phyloP scores from a whole-genome alignment of 129 eudicot species.

The Smallanthus sonchifolius region DNA sequence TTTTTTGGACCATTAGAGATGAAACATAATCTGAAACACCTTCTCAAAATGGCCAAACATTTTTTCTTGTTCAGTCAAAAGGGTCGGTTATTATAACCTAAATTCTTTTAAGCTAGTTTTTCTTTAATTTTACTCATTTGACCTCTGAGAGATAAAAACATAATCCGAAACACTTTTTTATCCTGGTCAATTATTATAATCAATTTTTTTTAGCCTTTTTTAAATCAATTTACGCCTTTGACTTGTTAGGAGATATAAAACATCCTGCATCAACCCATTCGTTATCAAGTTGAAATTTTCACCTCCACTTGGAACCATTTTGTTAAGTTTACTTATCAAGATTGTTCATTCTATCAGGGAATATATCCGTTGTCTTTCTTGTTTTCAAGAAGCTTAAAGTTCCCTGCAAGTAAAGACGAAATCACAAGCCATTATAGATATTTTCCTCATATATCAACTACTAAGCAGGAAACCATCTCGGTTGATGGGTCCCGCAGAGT shows the following conservation, averaged over 20 bases:
- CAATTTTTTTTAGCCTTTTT: neutral
- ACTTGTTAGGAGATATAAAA: neutral
- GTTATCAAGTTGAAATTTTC: neutral
- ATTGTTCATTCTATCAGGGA: slow-evolving; percentile 46
- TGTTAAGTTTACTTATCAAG: neutral
- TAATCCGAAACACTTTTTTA: neutral
- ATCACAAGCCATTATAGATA: slow-evolving; percentile 42
- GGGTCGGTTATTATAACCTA: neutral
- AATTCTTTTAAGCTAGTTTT: neutral
- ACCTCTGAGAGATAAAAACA: neutral
- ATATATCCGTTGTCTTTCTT: slow-evolving; percentile 64
- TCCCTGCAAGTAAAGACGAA: slow-evolving; percentile 60
- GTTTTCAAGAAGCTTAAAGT: slow-evolving; percentile 81
- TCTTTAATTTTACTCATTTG: neutral
- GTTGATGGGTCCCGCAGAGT: slow-evolving; percentile 58
- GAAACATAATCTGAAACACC: too few relatives aligned
- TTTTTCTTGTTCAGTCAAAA: too few relatives aligned
- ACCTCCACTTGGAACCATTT: neutral
- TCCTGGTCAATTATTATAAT: neutral
- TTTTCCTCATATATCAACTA: slow-evolving; percentile 57
- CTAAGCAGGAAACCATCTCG: slow-evolving; percentile 34
- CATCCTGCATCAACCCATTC: neutral
- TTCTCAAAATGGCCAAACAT: too few relatives aligned
- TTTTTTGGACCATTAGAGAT: too few relatives aligned
- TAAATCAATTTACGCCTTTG: neutral